Conservation (phyloP, 2,329 filamentous ascomycete genomes). For the Phialophora macrospora region DNA sequence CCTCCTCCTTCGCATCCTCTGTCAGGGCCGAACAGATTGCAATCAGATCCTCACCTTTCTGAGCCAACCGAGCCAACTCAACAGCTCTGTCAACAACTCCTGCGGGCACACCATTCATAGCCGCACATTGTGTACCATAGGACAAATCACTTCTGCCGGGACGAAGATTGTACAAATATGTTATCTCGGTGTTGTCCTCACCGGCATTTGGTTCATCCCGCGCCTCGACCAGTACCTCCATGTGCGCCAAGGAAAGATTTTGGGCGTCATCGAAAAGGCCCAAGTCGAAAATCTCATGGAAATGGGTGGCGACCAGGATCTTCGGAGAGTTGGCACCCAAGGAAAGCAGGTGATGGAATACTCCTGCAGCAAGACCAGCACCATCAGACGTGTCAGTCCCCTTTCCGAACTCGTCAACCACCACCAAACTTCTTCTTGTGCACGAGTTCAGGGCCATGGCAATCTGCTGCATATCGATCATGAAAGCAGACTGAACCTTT, state of each 20-base stretch:
- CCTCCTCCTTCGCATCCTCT: slow-evolving; percentile 63
- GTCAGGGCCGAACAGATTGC: slow-evolving; percentile 72
- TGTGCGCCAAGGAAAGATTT: slow-evolving; percentile 60
- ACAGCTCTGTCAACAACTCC: slow-evolving; percentile 77
- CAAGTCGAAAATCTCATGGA: slow-evolving; percentile 62
- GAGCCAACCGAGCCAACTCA: slow-evolving; percentile 69
- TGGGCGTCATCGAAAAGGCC: slow-evolving; percentile 56
- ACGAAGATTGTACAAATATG: slow-evolving; percentile 70
- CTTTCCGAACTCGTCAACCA: slow-evolving; percentile 92
- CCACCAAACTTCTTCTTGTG: slow-evolving; percentile 75
- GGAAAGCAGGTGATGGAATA: slow-evolving; percentile 62
- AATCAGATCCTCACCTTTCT: slow-evolving; percentile 75
- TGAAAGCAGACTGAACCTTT: slow-evolving; percentile 68
- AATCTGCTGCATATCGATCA: slow-evolving; percentile 87
- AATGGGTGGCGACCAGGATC: slow-evolving; percentile 67
- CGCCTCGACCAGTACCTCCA: slow-evolving; percentile 58
- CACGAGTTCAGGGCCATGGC: slow-evolving; percentile 75
- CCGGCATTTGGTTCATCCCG: slow-evolving; percentile 3
- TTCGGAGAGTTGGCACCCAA: slow-evolving; percentile 59
- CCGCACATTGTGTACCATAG: slow-evolving; percentile 84
- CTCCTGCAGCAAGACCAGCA: slow-evolving; percentile 66
- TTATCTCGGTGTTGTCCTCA: slow-evolving; percentile 59
- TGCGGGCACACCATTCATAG: slow-evolving; percentile 78
- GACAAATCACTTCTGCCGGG: slow-evolving; percentile 75
- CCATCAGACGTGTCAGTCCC: slow-evolving; percentile 66